phyloP scores from a whole-genome alignment of 2,329 filamentous ascomycete species.

The Fusarium sp. region DNA sequence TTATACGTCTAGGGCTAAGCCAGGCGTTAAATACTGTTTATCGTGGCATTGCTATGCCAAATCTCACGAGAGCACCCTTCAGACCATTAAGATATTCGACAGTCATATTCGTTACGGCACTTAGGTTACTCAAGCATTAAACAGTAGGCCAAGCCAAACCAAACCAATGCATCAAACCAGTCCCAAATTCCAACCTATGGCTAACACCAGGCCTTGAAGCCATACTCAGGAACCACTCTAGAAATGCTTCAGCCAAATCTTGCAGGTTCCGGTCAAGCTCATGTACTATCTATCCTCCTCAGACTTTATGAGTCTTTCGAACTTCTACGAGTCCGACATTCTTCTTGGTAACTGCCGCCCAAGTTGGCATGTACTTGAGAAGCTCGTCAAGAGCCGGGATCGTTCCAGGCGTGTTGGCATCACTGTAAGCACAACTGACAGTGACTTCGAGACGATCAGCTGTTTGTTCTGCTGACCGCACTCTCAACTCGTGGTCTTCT shows the following conservation, averaged over 20 bases:
- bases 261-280: not conserved
- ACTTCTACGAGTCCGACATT: constrained; percentile 84
- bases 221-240: constrained; percentile 9
- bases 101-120: constrained; percentile 1
- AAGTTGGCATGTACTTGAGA: constrained; percentile 77
- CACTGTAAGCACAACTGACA: constrained; percentile 86
- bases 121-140: constrained; percentile 24
- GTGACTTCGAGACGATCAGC: constrained; percentile 62
- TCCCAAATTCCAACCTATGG: constrained; percentile 24
- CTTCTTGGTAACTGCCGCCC: constrained; percentile 81
- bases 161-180: constrained; percentile 6
- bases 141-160: constrained; percentile 8
- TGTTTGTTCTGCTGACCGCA: constrained; percentile 1
- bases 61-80: not conserved
- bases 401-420: constrained; percentile 74
- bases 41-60: not conserved
- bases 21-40: not conserved
- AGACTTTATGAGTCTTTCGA: constrained; percentile 64
- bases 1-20: not conserved
- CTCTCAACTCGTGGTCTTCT: constrained; percentile 25
- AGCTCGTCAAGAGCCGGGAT: constrained; percentile 89
- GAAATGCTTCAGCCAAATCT: constrained; percentile 1
- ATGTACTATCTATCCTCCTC: not conserved
- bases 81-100: not conserved
- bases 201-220: constrained; percentile 6